A percentile compares a stretch with the other conserved stretches of the same genome.
phyloP scores from a whole-genome alignment of 163 green algal species.

The Scenedesmus sp. region DNA sequence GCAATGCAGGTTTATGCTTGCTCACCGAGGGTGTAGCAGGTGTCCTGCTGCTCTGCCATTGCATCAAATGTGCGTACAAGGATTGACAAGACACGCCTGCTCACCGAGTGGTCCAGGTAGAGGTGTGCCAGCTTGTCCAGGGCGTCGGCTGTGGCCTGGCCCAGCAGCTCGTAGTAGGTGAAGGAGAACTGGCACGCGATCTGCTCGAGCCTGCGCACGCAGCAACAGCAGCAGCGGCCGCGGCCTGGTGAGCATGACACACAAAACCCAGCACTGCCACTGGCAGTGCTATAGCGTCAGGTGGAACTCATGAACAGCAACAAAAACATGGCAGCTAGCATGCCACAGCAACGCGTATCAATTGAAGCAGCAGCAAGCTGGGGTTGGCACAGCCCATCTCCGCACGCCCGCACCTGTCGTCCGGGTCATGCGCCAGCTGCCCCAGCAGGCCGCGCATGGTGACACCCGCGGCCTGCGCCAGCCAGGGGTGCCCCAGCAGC shows the following conservation, averaged over 20 bases:
- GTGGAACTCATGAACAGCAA: no score
- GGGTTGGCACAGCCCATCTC: neutral
- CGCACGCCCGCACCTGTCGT: constrained; percentile 20
- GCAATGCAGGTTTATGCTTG: neutral
- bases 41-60: no score
- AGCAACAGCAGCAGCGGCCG: neutral
- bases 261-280: neutral
- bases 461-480: constrained; percentile 64
- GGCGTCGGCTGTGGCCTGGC: constrained; percentile 33
- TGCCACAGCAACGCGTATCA: no score
- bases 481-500: constrained; percentile 87
- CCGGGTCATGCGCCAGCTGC: neutral
- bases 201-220: constrained; percentile 63
- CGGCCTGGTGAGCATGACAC: no score
- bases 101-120: constrained; percentile 71
- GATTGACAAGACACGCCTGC: neutral
- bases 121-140: constrained; percentile 60
- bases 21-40: no score
- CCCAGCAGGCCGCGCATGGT: constrained; percentile 16
- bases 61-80: no score
- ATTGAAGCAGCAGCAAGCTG: constrained; percentile 4
- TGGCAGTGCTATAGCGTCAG: no score
- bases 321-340: neutral
- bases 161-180: constrained; percentile 78
- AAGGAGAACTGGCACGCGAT: constrained; percentile 74